These are phyloP conservation scores for Gomphus sp. DNA, from an alignment of 1,284 basidiomycete species.

Conservation along the genomic window DNA sequence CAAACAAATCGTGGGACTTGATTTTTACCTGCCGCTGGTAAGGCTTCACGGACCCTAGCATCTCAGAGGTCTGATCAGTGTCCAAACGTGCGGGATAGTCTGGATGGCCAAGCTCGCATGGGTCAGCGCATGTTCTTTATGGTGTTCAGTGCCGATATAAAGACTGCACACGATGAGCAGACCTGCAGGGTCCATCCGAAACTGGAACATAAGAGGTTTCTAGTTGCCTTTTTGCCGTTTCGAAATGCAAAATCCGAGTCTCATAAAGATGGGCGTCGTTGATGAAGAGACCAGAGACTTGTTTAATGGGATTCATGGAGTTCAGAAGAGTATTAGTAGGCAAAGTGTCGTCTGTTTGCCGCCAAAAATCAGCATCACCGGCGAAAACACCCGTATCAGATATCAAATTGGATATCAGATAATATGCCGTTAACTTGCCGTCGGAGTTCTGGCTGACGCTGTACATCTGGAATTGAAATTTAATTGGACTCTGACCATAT, in stretches of 20 bases:
- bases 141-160: conserved; percentile 14
- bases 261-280: conserved; percentile 3
- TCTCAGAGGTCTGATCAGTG: conserved; percentile 67
- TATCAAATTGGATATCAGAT: background rate
- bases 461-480: background rate
- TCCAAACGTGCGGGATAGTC: conserved; percentile 63
- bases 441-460: background rate
- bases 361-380: no score
- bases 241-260: background rate
- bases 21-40: conserved; percentile 64
- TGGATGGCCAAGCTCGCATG: conserved; percentile 49
- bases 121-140: conserved; percentile 20
- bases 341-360: background rate
- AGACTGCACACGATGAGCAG: conserved; percentile 15
- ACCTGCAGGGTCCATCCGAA: conserved; percentile 57
- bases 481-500: background rate
- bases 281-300: background rate
- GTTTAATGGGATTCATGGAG: conserved; percentile 4
- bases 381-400: background rate
- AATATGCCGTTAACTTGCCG: no score
- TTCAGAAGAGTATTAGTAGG: background rate
- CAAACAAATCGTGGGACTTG: background rate
- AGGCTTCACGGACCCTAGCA: conserved; percentile 77
- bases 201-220: conserved; percentile 53
- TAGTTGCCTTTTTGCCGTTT: conserved; percentile 18